A percentile compares a stretch with the other conserved stretches of the same genome.
phyloP scores from a whole-genome alignment of 352 stramenopile genomes.

The Globisporangium cederbergense region DNA sequence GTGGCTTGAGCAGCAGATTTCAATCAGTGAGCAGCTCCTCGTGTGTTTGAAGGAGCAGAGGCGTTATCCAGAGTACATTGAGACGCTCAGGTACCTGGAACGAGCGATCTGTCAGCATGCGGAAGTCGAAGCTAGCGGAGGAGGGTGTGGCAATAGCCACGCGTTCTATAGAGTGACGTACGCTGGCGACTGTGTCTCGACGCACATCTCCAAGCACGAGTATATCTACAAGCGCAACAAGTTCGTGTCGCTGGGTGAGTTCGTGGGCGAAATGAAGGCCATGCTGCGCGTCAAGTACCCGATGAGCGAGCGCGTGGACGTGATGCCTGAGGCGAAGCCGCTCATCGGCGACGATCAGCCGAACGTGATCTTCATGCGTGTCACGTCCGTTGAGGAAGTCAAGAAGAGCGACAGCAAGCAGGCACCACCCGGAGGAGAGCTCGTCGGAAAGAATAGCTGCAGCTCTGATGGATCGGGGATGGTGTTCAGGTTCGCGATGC shows the following conservation, averaged over 20 bases:
- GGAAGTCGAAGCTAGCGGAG: constrained; percentile 17
- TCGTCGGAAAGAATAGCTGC: not conserved
- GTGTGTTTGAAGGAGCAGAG: constrained; percentile 27
- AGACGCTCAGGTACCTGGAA: constrained; percentile 44
- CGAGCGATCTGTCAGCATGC: constrained; percentile 25
- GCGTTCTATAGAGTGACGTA: constrained; percentile 60
- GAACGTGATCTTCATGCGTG: constrained; percentile 60
- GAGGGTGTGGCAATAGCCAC: constrained; percentile 12
- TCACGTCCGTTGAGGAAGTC: constrained; percentile 24
- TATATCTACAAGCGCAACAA: constrained; percentile 77
- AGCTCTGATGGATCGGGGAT: not conserved
- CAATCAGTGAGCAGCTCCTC: constrained; percentile 55
- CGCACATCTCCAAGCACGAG: constrained; percentile 35
- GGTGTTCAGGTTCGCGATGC: constrained; percentile 47
- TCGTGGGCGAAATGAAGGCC: constrained; percentile 57
- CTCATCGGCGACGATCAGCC: constrained; percentile 36
- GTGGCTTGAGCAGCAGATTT: constrained; percentile 50
- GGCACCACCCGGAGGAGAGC: not conserved
- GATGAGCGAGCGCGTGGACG: constrained; percentile 53
- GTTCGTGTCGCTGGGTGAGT: constrained; percentile 65
- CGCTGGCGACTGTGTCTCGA: constrained; percentile 48
- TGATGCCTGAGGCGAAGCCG: constrained; percentile 51
- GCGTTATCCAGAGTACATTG: constrained; percentile 45
- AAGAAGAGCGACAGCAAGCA: constrained; percentile 9
- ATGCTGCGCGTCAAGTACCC: constrained; percentile 51